A percentile compares a stretch with the other conserved stretches of the same genome.
Evolutionary conservation across 331 rosid species (phyloP).

Genomic region (Telfairia occidentalis): DNA sequence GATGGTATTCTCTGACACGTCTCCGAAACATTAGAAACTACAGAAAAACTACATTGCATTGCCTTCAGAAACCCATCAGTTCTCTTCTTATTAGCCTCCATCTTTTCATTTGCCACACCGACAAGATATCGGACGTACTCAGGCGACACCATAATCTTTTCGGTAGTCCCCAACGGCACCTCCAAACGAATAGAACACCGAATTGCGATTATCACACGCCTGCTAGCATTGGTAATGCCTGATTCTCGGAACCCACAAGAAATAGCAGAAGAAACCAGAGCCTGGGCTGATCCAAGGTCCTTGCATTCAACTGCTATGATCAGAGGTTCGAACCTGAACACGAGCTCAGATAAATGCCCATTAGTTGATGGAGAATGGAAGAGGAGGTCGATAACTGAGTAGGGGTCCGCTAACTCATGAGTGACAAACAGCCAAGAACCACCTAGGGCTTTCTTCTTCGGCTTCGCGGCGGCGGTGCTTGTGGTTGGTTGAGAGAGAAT

Average conservation of each 20-base stretch:
- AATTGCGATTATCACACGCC: conserved; percentile 76
- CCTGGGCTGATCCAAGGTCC: conserved; percentile 65
- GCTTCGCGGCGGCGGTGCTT: background rate
- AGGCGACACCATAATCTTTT: conserved; percentile 46
- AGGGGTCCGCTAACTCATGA: conserved; percentile 58
- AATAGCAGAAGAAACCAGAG: conserved; percentile 64
- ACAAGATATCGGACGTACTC: conserved; percentile 64
- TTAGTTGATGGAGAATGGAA: conserved; percentile 36
- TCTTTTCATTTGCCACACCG: conserved; percentile 58
- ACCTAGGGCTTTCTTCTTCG: conserved; percentile 79
- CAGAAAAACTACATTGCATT: conserved; percentile 26
- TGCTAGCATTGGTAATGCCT: conserved; percentile 59
- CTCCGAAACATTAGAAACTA: background rate
- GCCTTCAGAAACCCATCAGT: conserved; percentile 49
- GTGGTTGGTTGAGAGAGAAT: conserved; percentile 61
- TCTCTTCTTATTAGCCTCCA: conserved; percentile 68
- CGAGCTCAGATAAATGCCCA: conserved; percentile 34
- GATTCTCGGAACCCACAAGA: conserved; percentile 90
- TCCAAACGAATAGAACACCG: conserved; percentile 81
- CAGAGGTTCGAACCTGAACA: conserved; percentile 83
- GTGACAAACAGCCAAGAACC: conserved; percentile 80
- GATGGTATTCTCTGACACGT: background rate
- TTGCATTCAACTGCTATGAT: conserved; percentile 74
- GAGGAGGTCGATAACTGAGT: conserved; percentile 43
- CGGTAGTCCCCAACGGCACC: conserved; percentile 57